Conservation (phyloP, 495 filamentous ascomycete species). For the Neurospora tetrasperma region DNA sequence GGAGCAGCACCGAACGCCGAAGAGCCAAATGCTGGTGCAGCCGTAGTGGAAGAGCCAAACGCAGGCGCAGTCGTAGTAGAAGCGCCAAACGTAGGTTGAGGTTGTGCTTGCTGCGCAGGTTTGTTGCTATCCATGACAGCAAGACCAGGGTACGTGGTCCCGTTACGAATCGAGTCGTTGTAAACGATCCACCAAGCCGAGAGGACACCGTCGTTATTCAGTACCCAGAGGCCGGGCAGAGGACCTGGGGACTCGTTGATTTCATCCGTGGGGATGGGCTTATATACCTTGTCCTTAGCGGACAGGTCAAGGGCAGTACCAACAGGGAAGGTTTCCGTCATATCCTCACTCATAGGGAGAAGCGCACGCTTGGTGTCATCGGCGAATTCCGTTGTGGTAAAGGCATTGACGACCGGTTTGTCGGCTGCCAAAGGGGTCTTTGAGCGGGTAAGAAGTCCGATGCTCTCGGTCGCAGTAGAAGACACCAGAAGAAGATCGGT, state of each 20-base stretch:
- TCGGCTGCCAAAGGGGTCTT: slow-evolving; percentile 52
- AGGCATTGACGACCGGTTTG: slow-evolving; percentile 52
- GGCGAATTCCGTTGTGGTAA: slow-evolving; percentile 59
- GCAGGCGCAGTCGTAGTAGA: slow-evolving; percentile 13
- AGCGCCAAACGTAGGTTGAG: slow-evolving; percentile 24
- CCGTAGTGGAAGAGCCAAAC: slow-evolving; percentile 15
- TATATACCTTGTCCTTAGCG: slow-evolving; percentile 61
- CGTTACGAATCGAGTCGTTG: slow-evolving; percentile 67
- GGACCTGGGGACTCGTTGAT: slow-evolving; percentile 64
- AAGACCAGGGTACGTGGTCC: slow-evolving; percentile 62
- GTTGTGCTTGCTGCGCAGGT: slow-evolving; percentile 14
- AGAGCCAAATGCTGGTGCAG: slow-evolving; percentile 23
- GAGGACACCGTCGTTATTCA: slow-evolving; percentile 84
- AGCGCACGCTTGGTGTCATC: slow-evolving; percentile 71
- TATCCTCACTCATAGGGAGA: slow-evolving; percentile 54
- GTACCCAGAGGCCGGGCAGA: slow-evolving; percentile 72
- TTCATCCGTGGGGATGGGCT: slow-evolving; percentile 70
- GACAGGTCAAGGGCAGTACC: slow-evolving; percentile 78
- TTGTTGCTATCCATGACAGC: slow-evolving; percentile 28
- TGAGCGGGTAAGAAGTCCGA: slow-evolving; percentile 67
- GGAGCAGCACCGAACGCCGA: slow-evolving; percentile 32
- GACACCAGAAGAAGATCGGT: slow-evolving; percentile 71
- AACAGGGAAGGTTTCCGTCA: slow-evolving; percentile 64
- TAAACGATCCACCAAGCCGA: slow-evolving; percentile 87
- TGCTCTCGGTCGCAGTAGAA: slow-evolving; percentile 66